Percentiles rank a stretch among this genome's conserved stretches.
phyloP scores from a whole-genome alignment of 495 filamentous ascomycete genomes.

The Copromyces sp. region DNA sequence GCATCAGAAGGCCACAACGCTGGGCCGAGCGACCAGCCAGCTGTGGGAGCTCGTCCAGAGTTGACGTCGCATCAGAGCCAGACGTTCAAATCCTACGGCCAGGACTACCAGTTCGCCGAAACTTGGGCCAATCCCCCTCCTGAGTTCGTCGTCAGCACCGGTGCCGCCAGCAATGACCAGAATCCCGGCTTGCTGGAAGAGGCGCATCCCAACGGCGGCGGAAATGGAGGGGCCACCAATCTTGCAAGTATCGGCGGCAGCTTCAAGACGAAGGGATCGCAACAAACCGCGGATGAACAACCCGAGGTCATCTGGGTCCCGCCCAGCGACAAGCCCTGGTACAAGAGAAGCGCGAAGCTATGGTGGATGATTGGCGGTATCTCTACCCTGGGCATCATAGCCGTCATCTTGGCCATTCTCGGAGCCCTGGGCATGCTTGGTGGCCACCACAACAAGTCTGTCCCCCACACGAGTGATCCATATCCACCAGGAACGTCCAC shows the following conservation, averaged over 20 bases:
- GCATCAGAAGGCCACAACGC: constrained; percentile 3
- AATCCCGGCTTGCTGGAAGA: background rate
- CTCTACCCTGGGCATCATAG: constrained; percentile 12
- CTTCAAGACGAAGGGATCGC: constrained; percentile 5
- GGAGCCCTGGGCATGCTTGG: constrained; percentile 15
- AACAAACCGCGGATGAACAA: background rate
- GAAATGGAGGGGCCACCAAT: constrained; percentile 1
- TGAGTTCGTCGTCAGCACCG: constrained; percentile 10
- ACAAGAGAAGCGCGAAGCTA: constrained; percentile 10
- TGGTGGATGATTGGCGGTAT: constrained; percentile 12
- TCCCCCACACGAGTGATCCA: background rate
- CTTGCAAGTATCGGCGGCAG: background rate
- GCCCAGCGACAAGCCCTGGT: constrained; percentile 15
- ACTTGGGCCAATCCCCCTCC: constrained; percentile 16
- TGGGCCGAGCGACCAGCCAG: background rate
- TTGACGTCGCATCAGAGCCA: constrained; percentile 1
- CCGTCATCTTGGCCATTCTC: constrained; percentile 19
- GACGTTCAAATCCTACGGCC: constrained; percentile 9
- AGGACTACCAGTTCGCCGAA: constrained; percentile 20
- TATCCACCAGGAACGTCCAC: background rate
- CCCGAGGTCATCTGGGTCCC: constrained; percentile 10
- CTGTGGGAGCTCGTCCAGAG: background rate
- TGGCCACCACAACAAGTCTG: constrained; percentile 6
- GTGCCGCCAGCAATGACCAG: background rate
- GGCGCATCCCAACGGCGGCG: background rate